phyloP scores from a whole-genome alignment of 345 rosid genomes.

The Hevea brasiliensis region DNA sequence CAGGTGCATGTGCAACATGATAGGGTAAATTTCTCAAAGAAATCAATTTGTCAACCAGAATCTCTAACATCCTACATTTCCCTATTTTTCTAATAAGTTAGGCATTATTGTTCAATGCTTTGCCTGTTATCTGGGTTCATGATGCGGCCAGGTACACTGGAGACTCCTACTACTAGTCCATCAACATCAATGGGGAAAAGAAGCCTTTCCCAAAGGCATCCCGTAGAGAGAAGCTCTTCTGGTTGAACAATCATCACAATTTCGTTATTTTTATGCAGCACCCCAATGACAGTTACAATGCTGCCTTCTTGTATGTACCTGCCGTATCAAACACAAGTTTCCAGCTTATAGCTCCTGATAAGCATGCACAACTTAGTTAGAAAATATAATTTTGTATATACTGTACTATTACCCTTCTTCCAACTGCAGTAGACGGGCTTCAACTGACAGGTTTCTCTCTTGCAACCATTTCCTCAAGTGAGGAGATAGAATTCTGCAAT shows the following conservation, averaged over 20 bases:
- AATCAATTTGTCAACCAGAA: neutral
- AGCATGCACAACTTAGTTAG: neutral
- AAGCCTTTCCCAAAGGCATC: slow-evolving; percentile 49
- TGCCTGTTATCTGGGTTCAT: slow-evolving; percentile 17
- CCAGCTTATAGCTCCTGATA: slow-evolving; percentile 18
- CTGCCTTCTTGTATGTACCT: slow-evolving; percentile 57
- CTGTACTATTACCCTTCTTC: slow-evolving; percentile 46
- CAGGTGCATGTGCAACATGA: neutral
- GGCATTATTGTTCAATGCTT: slow-evolving; percentile 18
- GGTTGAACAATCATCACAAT: slow-evolving; percentile 45
- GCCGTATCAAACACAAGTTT: slow-evolving; percentile 17
- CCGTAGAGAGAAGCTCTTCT: slow-evolving; percentile 43
- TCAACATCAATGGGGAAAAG: slow-evolving; percentile 50
- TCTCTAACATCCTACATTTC: neutral
- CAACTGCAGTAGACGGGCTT: slow-evolving; percentile 39
- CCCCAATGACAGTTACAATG: slow-evolving; percentile 45
- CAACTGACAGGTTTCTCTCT: slow-evolving; percentile 43
- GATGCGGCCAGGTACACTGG: slow-evolving; percentile 13
- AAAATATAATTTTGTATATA: neutral
- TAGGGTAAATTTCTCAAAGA: neutral
- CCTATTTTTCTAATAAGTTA: slow-evolving; percentile 2
- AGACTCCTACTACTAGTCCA: slow-evolving; percentile 43
- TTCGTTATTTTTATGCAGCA: slow-evolving; percentile 35
- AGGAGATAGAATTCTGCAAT: slow-evolving; percentile 40
- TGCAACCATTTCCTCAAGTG: slow-evolving; percentile 50